phyloP scores from a whole-genome alignment of 2,329 filamentous ascomycete species.

The Coleophoma cylindrospora region DNA sequence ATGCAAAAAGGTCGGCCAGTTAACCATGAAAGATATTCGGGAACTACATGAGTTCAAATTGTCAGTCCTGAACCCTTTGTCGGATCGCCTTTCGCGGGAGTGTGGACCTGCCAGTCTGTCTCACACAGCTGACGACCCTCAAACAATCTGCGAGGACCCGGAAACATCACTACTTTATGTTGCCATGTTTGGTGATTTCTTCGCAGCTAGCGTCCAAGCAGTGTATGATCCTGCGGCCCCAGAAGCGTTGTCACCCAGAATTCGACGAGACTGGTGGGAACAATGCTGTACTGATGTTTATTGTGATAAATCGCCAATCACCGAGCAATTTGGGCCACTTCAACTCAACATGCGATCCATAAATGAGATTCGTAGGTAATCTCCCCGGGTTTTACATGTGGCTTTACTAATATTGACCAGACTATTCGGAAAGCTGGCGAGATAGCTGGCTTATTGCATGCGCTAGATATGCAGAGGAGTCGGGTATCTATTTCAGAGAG shows the following conservation, averaged over 20 bases:
- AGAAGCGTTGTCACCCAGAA: not conserved
- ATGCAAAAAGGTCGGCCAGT: constrained; percentile 19
- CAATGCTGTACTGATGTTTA: not conserved
- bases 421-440: not conserved
- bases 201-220: not conserved
- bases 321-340: not conserved
- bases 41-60: constrained; percentile 3
- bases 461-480: not conserved
- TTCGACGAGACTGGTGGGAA: not conserved
- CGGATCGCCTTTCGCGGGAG: not conserved
- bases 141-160: not conserved
- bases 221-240: not conserved
- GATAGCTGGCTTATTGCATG: not conserved
- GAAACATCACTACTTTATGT: not conserved
- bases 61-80: not conserved
- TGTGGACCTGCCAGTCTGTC: not conserved
- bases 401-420: too few relatives aligned
- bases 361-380: not conserved
- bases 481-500: not conserved
- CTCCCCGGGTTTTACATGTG: not conserved
- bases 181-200: not conserved
- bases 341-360: not conserved
- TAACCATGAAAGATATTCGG: constrained; percentile 28
- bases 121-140: not conserved
- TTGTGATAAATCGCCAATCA: not conserved